Evolutionary conservation across 148 eudicot genomes (phyloP).

Genomic region (Arbutus unedo): DNA sequence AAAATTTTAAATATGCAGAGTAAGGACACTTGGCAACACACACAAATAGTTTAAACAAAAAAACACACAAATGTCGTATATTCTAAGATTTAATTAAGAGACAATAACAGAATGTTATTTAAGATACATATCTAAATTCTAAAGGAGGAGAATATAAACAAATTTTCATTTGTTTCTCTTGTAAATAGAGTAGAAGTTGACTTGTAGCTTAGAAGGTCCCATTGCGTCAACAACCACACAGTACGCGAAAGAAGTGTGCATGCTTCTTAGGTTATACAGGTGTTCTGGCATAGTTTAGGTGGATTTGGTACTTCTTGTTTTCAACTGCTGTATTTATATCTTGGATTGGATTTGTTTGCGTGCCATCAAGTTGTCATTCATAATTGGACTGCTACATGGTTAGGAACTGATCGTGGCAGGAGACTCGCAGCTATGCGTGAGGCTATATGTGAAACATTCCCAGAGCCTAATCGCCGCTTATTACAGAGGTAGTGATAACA

Average conservation of each 20-base stretch:
- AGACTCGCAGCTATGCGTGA: slow-evolving; percentile 76
- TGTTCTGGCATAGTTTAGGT: slow-evolving; percentile 7
- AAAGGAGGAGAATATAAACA: not conserved
- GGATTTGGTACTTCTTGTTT: not conserved
- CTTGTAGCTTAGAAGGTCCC: not conserved
- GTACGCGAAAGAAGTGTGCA: not conserved
- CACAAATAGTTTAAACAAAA: not conserved
- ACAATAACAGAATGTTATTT: not conserved
- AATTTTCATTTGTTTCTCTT: not conserved
- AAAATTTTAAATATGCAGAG: not conserved
- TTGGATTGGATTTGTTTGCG: not conserved
- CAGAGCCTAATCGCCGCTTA: slow-evolving; percentile 93
- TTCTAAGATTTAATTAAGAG: not conserved
- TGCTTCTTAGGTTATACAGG: not conserved
- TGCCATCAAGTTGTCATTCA: not conserved
- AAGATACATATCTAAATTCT: not conserved
- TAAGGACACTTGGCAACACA: not conserved
- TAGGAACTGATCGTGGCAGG: slow-evolving; percentile 80
- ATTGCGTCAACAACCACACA: not conserved
- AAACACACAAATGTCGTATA: not conserved
- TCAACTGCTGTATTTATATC: slow-evolving; percentile 1
- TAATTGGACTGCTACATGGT: not conserved
- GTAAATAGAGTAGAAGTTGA: no score
- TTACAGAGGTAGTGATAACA: slow-evolving; percentile 65
- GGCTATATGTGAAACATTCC: slow-evolving; percentile 91